phyloP scores from a whole-genome alignment of 805 yeast genomes.

The Wickerhamiella sergipiensis region DNA sequence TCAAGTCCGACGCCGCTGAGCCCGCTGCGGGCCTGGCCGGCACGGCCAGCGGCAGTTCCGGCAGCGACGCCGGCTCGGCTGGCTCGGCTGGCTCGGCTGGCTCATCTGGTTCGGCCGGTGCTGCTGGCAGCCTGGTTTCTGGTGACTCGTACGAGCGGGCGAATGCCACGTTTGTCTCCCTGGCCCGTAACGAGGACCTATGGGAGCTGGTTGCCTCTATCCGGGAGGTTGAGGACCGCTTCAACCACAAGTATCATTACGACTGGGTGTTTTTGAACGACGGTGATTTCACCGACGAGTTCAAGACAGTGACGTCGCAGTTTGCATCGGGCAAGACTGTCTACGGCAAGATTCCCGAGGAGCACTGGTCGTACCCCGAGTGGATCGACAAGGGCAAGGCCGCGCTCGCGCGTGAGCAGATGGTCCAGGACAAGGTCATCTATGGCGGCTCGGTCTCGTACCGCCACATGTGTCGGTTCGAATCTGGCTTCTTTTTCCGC shows the following conservation, averaged over 20 bases:
- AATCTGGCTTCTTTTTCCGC: constrained; percentile 71
- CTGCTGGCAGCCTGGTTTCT: constrained; percentile 1
- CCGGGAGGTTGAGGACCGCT: constrained; percentile 61
- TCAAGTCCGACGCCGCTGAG: background rate
- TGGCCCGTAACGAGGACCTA: constrained; percentile 59
- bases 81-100: constrained; percentile 3
- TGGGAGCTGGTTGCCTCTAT: constrained; percentile 46
- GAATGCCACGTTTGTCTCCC: constrained; percentile 36
- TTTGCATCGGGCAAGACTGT: constrained; percentile 53
- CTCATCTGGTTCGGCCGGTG: constrained; percentile 1
- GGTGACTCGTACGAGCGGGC: constrained; percentile 14
- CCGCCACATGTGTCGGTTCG: constrained; percentile 84
- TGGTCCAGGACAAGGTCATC: constrained; percentile 42
- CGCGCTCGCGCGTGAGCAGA: constrained; percentile 40
- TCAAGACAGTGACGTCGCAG: constrained; percentile 38
- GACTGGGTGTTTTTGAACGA: constrained; percentile 92
- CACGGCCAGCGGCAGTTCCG: background rate
- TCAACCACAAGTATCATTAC: constrained; percentile 61
- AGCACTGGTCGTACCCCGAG: constrained; percentile 80
- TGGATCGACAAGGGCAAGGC: constrained; percentile 68
- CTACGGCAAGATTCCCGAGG: constrained; percentile 59
- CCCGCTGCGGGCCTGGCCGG: background rate
- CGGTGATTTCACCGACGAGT: constrained; percentile 57
- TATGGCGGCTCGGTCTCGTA: constrained; percentile 67
- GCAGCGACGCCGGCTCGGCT: constrained; percentile 1